phyloP scores from a whole-genome alignment of 2,329 filamentous ascomycete genomes.

The Paecilomyces sp. region DNA sequence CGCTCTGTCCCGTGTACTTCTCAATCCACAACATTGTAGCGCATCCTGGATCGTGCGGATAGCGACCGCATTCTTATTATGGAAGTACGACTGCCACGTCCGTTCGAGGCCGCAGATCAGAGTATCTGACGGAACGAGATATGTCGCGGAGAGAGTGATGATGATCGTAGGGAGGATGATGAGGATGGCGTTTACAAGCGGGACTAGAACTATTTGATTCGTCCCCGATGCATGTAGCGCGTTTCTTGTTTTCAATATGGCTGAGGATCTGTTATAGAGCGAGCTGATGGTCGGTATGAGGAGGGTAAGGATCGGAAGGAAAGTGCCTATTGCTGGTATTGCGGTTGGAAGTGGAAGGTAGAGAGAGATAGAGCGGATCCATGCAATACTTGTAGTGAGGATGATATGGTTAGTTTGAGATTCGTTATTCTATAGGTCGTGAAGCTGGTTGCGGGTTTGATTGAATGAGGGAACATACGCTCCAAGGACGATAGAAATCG shows the following conservation, averaged over 20 bases:
- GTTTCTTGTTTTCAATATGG: background rate
- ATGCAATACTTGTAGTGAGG: constrained; percentile 15
- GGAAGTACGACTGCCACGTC: constrained; percentile 25
- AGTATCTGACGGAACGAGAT: constrained; percentile 18
- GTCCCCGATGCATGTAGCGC: background rate
- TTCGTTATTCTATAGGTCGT: background rate
- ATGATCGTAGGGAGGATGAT: constrained; percentile 19
- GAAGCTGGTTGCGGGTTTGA: background rate
- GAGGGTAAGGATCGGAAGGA: constrained; percentile 8
- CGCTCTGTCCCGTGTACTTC: constrained; percentile 28
- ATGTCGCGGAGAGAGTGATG: constrained; percentile 21
- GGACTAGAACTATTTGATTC: background rate
- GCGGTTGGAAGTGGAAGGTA: constrained; percentile 18
- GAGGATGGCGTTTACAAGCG: constrained; percentile 10
- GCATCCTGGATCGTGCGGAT: constrained; percentile 27
- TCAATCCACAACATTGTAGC: constrained; percentile 27
- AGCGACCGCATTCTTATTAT: constrained; percentile 18
- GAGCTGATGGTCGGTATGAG: background rate
- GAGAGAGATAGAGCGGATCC: constrained; percentile 15
- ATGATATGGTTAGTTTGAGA: background rate
- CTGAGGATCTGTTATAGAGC: background rate
- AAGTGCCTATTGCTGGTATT: constrained; percentile 14
- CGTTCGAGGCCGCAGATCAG: constrained; percentile 21
- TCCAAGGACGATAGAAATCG: constrained; percentile 10
- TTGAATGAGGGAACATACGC: constrained; percentile 9